Evolutionary conservation across 371 early-diverging fungal species (phyloP).

Genomic region (Rhizopus microsporus): DNA sequence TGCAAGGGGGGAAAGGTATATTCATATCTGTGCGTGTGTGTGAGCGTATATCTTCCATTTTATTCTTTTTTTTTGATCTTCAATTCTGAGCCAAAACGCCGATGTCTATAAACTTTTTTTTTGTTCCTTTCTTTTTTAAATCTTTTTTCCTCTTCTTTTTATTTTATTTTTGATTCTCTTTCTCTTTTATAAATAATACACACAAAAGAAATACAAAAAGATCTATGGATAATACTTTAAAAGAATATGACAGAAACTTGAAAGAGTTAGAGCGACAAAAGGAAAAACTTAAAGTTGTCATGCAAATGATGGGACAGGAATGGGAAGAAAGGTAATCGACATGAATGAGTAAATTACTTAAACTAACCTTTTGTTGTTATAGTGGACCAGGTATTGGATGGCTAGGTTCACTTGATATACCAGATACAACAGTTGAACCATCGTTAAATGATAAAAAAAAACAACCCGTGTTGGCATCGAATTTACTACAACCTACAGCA

Average conservation of each 20-base stretch:
- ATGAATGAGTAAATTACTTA: neutral
- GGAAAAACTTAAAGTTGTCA: conserved; percentile 43
- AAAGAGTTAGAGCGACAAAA: conserved; percentile 45
- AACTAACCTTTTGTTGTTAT: conserved; percentile 4
- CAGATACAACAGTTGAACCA: conserved; percentile 5
- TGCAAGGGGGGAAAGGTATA: neutral
- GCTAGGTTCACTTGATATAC: conserved; percentile 39
- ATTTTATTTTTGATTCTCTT: conserved; percentile 2
- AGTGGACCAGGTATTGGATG: conserved; percentile 56
- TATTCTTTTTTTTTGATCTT: neutral
- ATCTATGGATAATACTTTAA: conserved; percentile 44
- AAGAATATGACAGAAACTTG: conserved; percentile 50
- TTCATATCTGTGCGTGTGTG: no score
- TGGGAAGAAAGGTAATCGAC: conserved; percentile 51
- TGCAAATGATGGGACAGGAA: conserved; percentile 53
- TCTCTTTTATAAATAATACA: conserved; percentile 5
- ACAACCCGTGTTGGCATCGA: conserved; percentile 13
- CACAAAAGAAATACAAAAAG: no score
- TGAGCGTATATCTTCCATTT: neutral
- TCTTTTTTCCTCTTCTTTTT: conserved; percentile 3
- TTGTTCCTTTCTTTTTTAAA: neutral
- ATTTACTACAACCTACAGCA: conserved; percentile 14
- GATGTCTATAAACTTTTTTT: conserved; percentile 5
- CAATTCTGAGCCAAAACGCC: neutral
- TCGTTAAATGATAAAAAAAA: neutral